Evolutionary conservation across 345 rosid species (phyloP).

Genomic region (Lepidium sativum): DNA sequence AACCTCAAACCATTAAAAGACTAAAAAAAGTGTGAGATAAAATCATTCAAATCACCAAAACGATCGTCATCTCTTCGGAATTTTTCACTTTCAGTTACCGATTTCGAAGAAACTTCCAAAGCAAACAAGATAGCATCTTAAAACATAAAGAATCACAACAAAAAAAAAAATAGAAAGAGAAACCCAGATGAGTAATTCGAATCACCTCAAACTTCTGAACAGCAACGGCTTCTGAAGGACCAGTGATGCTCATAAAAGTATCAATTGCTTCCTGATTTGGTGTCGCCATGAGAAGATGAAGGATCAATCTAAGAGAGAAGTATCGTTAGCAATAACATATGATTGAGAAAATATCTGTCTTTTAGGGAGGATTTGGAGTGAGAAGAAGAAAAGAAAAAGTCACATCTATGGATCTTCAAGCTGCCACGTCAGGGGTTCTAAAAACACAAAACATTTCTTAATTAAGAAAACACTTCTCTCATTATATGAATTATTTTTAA

Average conservation of each 20-base stretch:
- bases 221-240: conserved; percentile 64
- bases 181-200: conserved; percentile 4
- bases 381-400: conserved; percentile 5
- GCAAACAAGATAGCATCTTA: background rate
- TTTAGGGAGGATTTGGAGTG: conserved; percentile 10
- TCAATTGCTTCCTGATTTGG: conserved; percentile 74
- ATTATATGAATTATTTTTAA: too few relatives aligned
- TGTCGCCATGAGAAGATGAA: conserved; percentile 44
- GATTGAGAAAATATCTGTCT: background rate
- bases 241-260: conserved; percentile 82
- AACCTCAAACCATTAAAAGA: background rate
- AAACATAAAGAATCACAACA: background rate
- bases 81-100: background rate
- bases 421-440: too few relatives aligned
- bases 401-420: too few relatives aligned
- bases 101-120: background rate
- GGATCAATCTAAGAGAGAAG: background rate
- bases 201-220: conserved; percentile 61
- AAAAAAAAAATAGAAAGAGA: background rate
- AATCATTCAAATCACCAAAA: background rate
- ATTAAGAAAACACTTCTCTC: too few relatives aligned
- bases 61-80: background rate
- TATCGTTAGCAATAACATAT: background rate
- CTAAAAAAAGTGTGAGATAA: background rate
- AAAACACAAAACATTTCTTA: too few relatives aligned